Conservation (phyloP, 306 rosid species). For the Oemleria cerasiformis region DNA sequence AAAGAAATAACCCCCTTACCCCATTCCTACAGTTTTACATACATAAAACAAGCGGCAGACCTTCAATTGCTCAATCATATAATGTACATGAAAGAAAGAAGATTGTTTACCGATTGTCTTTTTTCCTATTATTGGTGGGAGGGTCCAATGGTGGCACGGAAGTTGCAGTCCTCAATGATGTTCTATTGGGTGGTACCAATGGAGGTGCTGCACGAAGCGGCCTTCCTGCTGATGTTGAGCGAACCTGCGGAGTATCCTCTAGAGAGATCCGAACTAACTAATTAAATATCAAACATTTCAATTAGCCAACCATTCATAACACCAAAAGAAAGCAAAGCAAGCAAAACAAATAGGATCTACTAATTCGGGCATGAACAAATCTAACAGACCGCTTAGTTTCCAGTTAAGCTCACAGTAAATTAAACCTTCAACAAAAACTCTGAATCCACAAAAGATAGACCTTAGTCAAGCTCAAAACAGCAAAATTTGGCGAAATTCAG, state of each 20-base stretch:
- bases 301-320: conserved; percentile 16
- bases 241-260: conserved; percentile 46
- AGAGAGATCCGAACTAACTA: conserved; percentile 54
- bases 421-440: neutral
- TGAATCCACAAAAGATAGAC: neutral
- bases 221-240: conserved; percentile 53
- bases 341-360: too few relatives aligned
- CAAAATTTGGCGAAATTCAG: neutral
- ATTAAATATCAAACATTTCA: conserved; percentile 21
- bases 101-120: conserved; percentile 51
- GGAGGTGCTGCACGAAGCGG: conserved; percentile 48
- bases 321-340: neutral
- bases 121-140: conserved; percentile 38
- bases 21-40: neutral
- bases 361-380: neutral
- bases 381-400: neutral
- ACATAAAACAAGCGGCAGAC: neutral
- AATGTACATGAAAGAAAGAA: neutral
- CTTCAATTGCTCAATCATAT: neutral
- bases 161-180: conserved; percentile 50
- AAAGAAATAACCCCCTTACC: neutral
- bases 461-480: neutral
- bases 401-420: neutral
- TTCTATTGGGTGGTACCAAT: conserved; percentile 39
- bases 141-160: conserved; percentile 60